Evolutionary conservation across 352 stramenopile species (phyloP), one percentile per base, ranked within the genome.

Genomic region (Blastocystis sp.): DNA sequence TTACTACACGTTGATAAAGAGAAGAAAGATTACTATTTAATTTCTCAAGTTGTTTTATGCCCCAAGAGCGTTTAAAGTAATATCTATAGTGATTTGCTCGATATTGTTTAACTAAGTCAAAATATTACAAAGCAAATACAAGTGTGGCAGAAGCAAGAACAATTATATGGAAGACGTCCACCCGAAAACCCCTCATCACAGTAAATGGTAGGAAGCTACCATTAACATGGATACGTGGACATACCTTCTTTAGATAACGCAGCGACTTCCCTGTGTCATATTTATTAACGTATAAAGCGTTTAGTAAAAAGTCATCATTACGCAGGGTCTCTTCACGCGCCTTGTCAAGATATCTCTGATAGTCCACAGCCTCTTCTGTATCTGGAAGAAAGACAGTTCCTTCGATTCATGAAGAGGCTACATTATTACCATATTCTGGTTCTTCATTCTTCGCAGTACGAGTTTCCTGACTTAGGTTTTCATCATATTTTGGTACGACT

Each of bases 101-200:
- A 45, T 85, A 85, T 3, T 54, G 26, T 47, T 50, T 20, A 85
- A 68, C 73, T 85, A 85, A 13, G 37, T 13, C 24, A n/a, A 65
- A 16, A 9, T 3, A 50, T 37, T 18, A n/a, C 1, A 18, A 65
- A 13, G 47, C 8, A 2, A 16, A 45, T 68, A 85, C 73, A 85
- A 7, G 73, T 69, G 39, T 85, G 73, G 56, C 73, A 85, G 56
- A 85, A 85, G 26, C 73, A 85, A 45, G 73, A 85, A 24, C 73
- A 85, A 9, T 34, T 54, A 43, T 66, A 85, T 13, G 73, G 73
- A 50, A 85, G 73, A 37, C 50, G 50, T 8, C 73, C 73, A 24
- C 30, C n/a, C 34, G 59, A 53, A 39, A 66, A 85, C 16, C 59
- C 18, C 5, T 24, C 20, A 39, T 65, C 30, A 65, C 26, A 62